A percentile compares a stretch with the other conserved stretches of the same genome.
Conservation (phyloP, 176 grass and related monocot species). For the Avena sativa region DNA sequence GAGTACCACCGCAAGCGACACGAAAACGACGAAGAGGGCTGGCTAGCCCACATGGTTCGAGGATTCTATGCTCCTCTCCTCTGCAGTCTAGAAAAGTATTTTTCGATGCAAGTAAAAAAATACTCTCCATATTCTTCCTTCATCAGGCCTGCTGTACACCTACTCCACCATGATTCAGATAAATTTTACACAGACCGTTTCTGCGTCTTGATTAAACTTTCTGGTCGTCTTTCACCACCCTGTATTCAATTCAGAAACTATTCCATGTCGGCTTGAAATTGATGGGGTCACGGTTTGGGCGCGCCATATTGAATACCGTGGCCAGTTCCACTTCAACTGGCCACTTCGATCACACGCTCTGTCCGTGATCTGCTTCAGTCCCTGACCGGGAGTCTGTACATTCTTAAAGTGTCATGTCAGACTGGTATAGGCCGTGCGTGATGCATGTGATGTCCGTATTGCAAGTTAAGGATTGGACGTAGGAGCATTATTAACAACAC, state of each 20-base stretch:
- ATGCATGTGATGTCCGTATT: constrained; percentile 36
- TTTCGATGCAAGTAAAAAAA: neutral
- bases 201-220: neutral
- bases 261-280: neutral
- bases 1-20: neutral
- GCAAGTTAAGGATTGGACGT: neutral
- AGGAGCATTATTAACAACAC: neutral
- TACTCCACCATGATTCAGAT: neutral
- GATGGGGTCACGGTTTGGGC: constrained; percentile 36
- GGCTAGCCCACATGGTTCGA: constrained; percentile 34
- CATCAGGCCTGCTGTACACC: neutral
- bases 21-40: constrained; percentile 11
- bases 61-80: constrained; percentile 1
- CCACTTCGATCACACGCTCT: constrained; percentile 33
- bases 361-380: constrained; percentile 45
- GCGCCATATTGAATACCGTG: constrained; percentile 26
- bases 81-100: neutral
- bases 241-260: neutral
- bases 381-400: constrained; percentile 35
- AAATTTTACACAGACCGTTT: neutral
- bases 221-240: neutral
- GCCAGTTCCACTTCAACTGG: constrained; percentile 26
- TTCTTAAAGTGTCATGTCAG: constrained; percentile 59
- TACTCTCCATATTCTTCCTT: neutral
- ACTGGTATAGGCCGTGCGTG: constrained; percentile 33